These are phyloP conservation scores for Proliferodiscus dingleyae DNA, from an alignment of 2,329 filamentous ascomycete genomes.

Conservation along the genomic window DNA sequence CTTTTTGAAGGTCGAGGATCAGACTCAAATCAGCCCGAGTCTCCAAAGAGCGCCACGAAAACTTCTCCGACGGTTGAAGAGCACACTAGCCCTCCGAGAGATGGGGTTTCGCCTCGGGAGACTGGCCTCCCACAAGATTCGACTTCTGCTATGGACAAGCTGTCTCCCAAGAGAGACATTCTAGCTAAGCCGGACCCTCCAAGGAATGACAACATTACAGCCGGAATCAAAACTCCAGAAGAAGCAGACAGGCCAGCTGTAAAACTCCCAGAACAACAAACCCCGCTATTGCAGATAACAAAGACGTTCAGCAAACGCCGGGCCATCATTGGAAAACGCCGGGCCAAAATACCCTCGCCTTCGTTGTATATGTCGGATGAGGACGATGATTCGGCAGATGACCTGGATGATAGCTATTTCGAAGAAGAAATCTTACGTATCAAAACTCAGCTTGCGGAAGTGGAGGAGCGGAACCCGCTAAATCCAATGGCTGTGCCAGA, in stretches of 20 bases:
- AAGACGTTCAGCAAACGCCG: constrained; percentile 8
- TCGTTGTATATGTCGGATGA: constrained; percentile 18
- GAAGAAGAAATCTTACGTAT: constrained; percentile 28
- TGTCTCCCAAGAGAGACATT: not conserved
- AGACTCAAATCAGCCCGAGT: not conserved
- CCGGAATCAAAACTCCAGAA: not conserved
- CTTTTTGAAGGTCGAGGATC: not conserved
- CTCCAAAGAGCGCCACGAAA: not conserved
- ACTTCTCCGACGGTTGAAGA: not conserved
- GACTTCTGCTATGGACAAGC: not conserved
- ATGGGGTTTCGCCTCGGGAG: not conserved
- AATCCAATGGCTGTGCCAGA: constrained; percentile 6
- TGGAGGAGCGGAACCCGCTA: constrained; percentile 18
- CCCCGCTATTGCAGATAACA: not conserved
- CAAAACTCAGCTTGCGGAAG: constrained; percentile 18
- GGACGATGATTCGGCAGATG: constrained; percentile 29
- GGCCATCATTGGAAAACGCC: constrained; percentile 18
- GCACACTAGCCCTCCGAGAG: not conserved
- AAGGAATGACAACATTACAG: not conserved
- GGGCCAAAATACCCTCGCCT: constrained; percentile 9
- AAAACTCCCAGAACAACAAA: not conserved
- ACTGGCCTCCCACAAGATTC: constrained; percentile 1
- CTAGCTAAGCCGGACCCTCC: not conserved
- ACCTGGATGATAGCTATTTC: constrained; percentile 31
- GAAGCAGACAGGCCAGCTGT: not conserved